These are phyloP conservation scores for Eimeria acervulina DNA, from an alignment of 169 alveolate species.

Conservation along the genomic window DNA sequence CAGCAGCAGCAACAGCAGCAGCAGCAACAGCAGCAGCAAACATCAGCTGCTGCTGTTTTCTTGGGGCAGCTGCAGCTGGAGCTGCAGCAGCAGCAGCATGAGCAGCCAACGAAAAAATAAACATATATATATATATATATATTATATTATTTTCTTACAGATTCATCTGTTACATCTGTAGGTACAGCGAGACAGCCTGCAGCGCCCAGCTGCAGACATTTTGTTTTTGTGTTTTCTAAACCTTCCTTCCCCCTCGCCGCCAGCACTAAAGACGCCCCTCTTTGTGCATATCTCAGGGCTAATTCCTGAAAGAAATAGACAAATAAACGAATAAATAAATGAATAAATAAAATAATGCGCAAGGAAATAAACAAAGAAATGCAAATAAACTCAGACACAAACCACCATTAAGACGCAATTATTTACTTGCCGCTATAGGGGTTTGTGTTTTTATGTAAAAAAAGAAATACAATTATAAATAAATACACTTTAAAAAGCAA, in stretches of 20 bases:
- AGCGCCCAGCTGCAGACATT: background rate
- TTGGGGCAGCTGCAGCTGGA: too few relatives aligned
- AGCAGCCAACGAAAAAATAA: too few relatives aligned
- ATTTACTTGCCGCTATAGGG: too few relatives aligned
- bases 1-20: background rate
- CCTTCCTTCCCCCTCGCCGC: background rate
- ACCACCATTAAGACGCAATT: too few relatives aligned
- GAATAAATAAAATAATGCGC: background rate
- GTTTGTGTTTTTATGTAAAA: too few relatives aligned
- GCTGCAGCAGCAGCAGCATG: background rate
- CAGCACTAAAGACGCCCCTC: background rate
- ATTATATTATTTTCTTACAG: background rate
- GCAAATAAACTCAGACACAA: background rate
- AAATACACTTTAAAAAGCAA: too few relatives aligned
- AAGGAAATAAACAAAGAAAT: background rate
- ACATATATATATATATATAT: too few relatives aligned
- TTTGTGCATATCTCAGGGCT: background rate
- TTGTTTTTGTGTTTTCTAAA: background rate
- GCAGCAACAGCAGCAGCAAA: background rate
- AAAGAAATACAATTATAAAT: too few relatives aligned
- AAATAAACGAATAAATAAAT: too few relatives aligned
- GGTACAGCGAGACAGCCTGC: constrained; percentile 3
- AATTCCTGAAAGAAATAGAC: background rate
- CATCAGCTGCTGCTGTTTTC: too few relatives aligned
- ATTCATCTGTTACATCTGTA: constrained; percentile 13